phyloP scores from a whole-genome alignment of 2,329 filamentous ascomycete species.

The Ophiocordyceps camponoti-saundersi region DNA sequence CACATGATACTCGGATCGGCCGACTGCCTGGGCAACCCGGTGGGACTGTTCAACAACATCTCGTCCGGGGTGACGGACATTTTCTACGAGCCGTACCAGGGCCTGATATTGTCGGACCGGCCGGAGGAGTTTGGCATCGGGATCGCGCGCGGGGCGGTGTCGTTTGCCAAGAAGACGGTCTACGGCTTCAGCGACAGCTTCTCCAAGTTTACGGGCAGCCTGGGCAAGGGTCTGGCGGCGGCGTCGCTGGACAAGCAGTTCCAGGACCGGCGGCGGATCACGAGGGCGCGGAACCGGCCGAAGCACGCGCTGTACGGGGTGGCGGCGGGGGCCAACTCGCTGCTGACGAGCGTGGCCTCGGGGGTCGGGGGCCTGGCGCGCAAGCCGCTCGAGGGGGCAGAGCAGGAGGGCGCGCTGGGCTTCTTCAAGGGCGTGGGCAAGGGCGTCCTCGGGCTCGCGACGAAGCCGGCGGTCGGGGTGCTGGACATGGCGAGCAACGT shows the following conservation, averaged over 20 bases:
- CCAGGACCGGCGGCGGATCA: slow-evolving; percentile 89
- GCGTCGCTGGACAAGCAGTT: slow-evolving; percentile 98
- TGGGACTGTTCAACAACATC: slow-evolving; percentile 95
- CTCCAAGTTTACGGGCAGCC: slow-evolving; percentile 91
- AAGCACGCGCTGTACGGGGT: slow-evolving; percentile 97
- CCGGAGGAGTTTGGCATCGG: slow-evolving; percentile 90
- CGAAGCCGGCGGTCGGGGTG: slow-evolving; percentile 90
- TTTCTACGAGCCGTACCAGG: slow-evolving; percentile 98
- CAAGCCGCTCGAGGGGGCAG: slow-evolving; percentile 87
- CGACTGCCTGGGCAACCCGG: slow-evolving; percentile 93
- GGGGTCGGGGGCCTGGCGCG: slow-evolving; percentile 86
- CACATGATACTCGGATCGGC: slow-evolving; percentile 95
- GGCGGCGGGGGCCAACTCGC: slow-evolving; percentile 85
- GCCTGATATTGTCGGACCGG: slow-evolving; percentile 86
- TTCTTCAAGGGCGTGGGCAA: slow-evolving; percentile 98
- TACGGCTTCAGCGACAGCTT: slow-evolving; percentile 96
- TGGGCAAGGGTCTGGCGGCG: slow-evolving; percentile 89
- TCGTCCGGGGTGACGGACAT: slow-evolving; percentile 94
- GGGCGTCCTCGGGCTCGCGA: slow-evolving; percentile 82
- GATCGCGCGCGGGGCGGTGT: slow-evolving; percentile 90
- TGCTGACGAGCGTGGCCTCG: slow-evolving; percentile 81
- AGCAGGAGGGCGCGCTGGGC: slow-evolving; percentile 82
- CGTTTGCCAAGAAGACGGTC: slow-evolving; percentile 96
- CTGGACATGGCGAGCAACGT: slow-evolving; percentile 96
- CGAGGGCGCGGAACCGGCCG: slow-evolving; percentile 76